These are phyloP conservation scores for Podospora anserina DNA, from an alignment of 495 filamentous ascomycete species.

Conservation along the genomic window DNA sequence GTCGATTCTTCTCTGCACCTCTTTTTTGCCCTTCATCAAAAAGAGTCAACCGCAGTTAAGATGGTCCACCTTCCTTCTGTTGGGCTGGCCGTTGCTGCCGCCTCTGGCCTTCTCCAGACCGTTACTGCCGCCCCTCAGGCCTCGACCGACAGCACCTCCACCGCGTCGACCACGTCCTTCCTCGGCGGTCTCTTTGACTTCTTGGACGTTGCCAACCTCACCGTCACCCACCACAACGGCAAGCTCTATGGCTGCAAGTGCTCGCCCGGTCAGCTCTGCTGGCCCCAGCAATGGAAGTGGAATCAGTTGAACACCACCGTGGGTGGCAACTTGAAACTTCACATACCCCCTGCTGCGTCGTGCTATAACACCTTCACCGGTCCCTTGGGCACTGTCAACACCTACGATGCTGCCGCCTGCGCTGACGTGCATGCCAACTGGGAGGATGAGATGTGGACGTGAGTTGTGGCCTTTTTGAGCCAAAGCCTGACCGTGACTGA, in stretches of 20 bases:
- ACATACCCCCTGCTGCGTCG: conserved; percentile 38
- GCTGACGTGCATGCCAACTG: conserved; percentile 34
- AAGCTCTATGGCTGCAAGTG: conserved; percentile 43
- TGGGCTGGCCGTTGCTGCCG: not conserved
- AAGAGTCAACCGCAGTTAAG: not conserved
- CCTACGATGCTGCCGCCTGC: conserved; percentile 41
- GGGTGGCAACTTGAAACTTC: conserved; percentile 35
- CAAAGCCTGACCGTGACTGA: not conserved
- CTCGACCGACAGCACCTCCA: not conserved
- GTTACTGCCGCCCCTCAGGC: conserved; percentile 1
- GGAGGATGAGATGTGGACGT: conserved; percentile 38
- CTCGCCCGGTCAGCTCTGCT: conserved; percentile 39
- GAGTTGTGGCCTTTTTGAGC: conserved; percentile 11
- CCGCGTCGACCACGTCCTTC: not conserved
- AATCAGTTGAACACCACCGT: conserved; percentile 37
- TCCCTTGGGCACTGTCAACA: conserved; percentile 37
- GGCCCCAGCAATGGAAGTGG: conserved; percentile 38
- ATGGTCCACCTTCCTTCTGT: conserved; percentile 2
- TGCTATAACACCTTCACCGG: conserved; percentile 41
- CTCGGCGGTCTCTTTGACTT: conserved; percentile 13
- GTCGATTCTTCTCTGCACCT: not conserved
- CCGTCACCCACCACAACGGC: conserved; percentile 18
- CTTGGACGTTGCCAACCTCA: conserved; percentile 5
- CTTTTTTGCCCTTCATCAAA: not conserved
- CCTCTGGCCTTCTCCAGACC: not conserved